Conservation (phyloP, 805 yeast species). For the Kazachstania martiniae region DNA sequence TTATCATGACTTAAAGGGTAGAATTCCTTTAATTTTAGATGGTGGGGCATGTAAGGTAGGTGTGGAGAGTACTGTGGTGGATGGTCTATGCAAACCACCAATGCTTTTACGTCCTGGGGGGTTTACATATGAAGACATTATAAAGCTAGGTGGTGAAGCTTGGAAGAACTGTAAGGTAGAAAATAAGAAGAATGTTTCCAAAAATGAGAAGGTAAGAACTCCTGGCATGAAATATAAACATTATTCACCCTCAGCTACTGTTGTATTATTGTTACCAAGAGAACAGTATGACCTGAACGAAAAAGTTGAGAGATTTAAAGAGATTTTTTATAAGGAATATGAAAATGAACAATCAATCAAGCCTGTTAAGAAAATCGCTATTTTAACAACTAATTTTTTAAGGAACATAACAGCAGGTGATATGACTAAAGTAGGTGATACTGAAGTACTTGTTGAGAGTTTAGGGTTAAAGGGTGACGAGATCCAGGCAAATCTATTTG, state of each 20-base stretch:
- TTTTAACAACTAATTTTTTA: conserved; percentile 30
- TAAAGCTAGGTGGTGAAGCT: conserved; percentile 46
- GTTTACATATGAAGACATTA: conserved; percentile 66
- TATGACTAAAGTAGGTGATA: background rate
- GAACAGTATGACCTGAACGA: conserved; percentile 28
- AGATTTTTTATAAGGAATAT: conserved; percentile 12
- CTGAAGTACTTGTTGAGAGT: conserved; percentile 11
- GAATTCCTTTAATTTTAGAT: conserved; percentile 75
- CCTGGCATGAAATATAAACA: conserved; percentile 98
- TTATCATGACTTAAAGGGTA: conserved; percentile 62
- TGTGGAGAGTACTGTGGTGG: conserved; percentile 88
- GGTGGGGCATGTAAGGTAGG: conserved; percentile 89
- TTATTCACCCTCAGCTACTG: conserved; percentile 84
- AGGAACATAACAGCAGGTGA: too few relatives aligned
- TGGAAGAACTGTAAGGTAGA: conserved; percentile 63
- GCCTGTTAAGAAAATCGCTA: conserved; percentile 34
- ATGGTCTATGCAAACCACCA: conserved; percentile 80
- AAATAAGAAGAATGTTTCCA: conserved; percentile 43
- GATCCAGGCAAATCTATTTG: conserved; percentile 68
- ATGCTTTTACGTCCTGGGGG: conserved; percentile 92
- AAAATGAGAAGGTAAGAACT: conserved; percentile 70
- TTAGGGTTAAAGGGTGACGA: conserved; percentile 40
- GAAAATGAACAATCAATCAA: conserved; percentile 2
- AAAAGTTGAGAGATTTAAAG: conserved; percentile 21
- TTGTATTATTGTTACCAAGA: conserved; percentile 49